Percentiles rank a stretch among this genome's conserved stretches.
Evolutionary conservation across 352 stramenopile genomes (phyloP).

Genomic region (Pythium aristosporum): DNA sequence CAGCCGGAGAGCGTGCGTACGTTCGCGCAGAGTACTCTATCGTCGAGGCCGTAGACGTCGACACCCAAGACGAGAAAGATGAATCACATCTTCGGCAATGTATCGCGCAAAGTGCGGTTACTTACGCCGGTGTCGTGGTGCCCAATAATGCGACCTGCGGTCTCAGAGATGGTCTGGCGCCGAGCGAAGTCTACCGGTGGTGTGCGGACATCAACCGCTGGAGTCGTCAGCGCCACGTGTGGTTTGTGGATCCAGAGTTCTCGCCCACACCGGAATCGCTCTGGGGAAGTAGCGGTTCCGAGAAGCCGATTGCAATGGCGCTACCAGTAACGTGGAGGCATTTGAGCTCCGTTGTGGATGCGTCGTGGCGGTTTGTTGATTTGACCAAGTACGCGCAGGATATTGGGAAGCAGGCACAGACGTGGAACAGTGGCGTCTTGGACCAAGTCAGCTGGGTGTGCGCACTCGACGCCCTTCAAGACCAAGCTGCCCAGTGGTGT

Average conservation of each 20-base stretch:
- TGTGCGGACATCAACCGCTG: conserved; percentile 43
- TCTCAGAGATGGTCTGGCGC: background rate
- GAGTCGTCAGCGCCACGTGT: conserved; percentile 24
- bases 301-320: background rate
- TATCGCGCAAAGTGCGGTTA: conserved; percentile 3
- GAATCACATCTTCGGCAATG: background rate
- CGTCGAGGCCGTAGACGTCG: background rate
- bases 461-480: conserved; percentile 4
- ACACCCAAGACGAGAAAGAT: background rate
- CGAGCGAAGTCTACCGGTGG: background rate
- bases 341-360: conserved; percentile 14
- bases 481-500: conserved; percentile 1
- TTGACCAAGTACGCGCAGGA: background rate
- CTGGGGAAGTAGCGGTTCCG: background rate
- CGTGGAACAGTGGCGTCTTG: conserved; percentile 3
- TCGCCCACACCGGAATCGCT: conserved; percentile 8
- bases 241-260: conserved; percentile 48
- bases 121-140: background rate
- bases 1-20: conserved; percentile 31
- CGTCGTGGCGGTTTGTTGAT: conserved; percentile 16
- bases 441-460: conserved; percentile 24
- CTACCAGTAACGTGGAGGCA: conserved; percentile 15
- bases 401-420: background rate
- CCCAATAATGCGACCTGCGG: background rate
- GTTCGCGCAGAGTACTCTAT: conserved; percentile 45